Percentiles rank a stretch among this genome's conserved stretches.
Conservation (phyloP, 768 basidiomycete species). For the Tricholoma matsutake region DNA sequence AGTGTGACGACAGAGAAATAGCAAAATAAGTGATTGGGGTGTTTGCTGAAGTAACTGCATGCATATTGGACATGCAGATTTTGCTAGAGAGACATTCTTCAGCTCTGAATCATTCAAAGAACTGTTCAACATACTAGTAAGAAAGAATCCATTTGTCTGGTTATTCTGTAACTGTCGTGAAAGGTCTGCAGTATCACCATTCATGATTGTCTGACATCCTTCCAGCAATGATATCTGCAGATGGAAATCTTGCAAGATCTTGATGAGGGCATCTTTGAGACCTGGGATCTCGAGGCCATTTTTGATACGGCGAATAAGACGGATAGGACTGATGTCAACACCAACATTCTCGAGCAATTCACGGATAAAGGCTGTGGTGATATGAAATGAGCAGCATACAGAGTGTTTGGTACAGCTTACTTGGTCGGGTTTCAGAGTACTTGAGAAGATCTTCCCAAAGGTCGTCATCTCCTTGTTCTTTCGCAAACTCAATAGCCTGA, state of each 20-base stretch:
- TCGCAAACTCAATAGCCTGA: constrained; percentile 96
- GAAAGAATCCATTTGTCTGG: constrained; percentile 50
- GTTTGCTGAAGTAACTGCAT: constrained; percentile 51
- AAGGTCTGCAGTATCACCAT: constrained; percentile 77
- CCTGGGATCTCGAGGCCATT: constrained; percentile 97
- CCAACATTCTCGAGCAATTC: constrained; percentile 95
- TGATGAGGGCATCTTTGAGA: constrained; percentile 89
- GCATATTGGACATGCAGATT: constrained; percentile 68
- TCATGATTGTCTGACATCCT: constrained; percentile 85
- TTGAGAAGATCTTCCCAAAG: constrained; percentile 95
- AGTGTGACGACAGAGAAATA: constrained; percentile 87
- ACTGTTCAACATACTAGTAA: constrained; percentile 21
- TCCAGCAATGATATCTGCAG: constrained; percentile 90
- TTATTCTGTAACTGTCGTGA: constrained; percentile 65
- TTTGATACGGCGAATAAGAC: constrained; percentile 90
- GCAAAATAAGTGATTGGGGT: constrained; percentile 57
- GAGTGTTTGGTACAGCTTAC: constrained; percentile 38
- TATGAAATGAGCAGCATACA: not conserved
- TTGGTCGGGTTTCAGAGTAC: constrained; percentile 91
- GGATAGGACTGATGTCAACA: constrained; percentile 92
- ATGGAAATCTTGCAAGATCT: constrained; percentile 96
- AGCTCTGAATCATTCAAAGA: not conserved
- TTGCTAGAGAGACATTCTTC: constrained; percentile 38
- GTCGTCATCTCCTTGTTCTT: constrained; percentile 95
- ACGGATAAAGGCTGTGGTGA: constrained; percentile 77